phyloP scores from a whole-genome alignment of 2,329 filamentous ascomycete species.

The Colletotrichum sp. region DNA sequence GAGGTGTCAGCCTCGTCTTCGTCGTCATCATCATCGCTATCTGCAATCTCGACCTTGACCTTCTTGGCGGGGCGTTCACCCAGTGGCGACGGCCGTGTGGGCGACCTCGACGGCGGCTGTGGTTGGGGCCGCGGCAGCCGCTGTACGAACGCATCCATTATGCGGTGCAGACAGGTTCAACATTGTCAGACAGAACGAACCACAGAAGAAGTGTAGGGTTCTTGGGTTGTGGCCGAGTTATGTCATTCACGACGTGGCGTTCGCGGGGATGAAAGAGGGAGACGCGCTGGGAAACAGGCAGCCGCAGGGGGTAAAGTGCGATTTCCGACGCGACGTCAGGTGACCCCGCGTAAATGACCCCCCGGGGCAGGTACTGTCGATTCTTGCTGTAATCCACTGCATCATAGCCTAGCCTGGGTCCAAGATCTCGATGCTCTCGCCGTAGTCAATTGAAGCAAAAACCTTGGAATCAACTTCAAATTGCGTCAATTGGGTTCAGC shows the following conservation, averaged over 20 bases:
- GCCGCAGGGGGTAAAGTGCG: background rate
- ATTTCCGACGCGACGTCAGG: conserved; percentile 41
- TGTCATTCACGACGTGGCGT: conserved; percentile 4
- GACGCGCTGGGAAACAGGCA: conserved; percentile 13
- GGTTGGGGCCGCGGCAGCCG: conserved; percentile 25
- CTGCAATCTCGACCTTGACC: conserved; percentile 29
- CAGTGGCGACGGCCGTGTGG: conserved; percentile 8
- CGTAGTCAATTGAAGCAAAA: background rate
- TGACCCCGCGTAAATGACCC: conserved; percentile 31
- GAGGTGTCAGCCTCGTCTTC: conserved; percentile 33
- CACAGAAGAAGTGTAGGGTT: background rate
- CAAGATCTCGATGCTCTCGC: background rate
- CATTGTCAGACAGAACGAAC: background rate
- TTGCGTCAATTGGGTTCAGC: background rate
- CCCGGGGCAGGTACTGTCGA: background rate
- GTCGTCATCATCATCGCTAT: conserved; percentile 23
- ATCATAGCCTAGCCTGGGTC: background rate
- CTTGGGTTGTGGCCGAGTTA: background rate
- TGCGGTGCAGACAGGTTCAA: background rate
- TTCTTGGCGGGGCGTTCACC: conserved; percentile 38
- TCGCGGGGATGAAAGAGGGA: background rate
- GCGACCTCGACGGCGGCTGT: conserved; percentile 4
- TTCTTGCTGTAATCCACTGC: background rate
- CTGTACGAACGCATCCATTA: conserved; percentile 44
- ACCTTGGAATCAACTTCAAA: background rate